phyloP scores from a whole-genome alignment of 2,329 filamentous ascomycete species.

The Botrytis elliptica region DNA sequence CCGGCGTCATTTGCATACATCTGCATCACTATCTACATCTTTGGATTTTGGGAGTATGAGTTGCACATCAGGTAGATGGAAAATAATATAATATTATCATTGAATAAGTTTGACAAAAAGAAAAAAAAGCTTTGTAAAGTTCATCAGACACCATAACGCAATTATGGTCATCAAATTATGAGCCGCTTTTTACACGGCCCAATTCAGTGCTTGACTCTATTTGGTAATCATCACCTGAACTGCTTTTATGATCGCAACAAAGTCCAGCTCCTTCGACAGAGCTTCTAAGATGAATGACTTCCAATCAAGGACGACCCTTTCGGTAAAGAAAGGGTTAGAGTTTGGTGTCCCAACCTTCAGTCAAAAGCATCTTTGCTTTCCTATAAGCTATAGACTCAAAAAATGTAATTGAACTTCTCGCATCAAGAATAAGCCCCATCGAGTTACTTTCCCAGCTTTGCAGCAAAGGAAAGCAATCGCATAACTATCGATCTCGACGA shows the following conservation, averaged over 20 bases:
- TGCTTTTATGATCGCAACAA: conserved; percentile 32
- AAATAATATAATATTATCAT: background rate
- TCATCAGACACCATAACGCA: conserved; percentile 52
- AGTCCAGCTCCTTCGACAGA: conserved; percentile 70
- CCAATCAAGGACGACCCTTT: conserved; percentile 37
- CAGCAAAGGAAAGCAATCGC: conserved; percentile 73
- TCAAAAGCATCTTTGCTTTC: conserved; percentile 45
- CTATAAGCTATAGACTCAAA: conserved; percentile 54
- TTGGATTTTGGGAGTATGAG: background rate
- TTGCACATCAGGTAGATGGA: background rate
- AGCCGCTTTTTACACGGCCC: conserved; percentile 42
- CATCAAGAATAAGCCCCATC: conserved; percentile 99
- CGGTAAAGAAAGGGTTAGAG: conserved; percentile 39
- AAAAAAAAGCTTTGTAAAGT: conserved; percentile 29
- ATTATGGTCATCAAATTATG: conserved; percentile 47
- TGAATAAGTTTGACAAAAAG: background rate
- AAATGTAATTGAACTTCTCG: conserved; percentile 68
- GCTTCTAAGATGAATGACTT: conserved; percentile 47
- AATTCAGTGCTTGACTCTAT: conserved; percentile 99
- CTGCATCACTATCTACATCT: background rate
- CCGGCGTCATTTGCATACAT: conserved; percentile 10
- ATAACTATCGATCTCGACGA: conserved; percentile 98
- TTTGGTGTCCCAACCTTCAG: conserved; percentile 28
- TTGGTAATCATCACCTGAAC: conserved; percentile 84
- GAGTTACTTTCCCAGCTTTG: conserved; percentile 72